Evolutionary conservation across 2,329 filamentous ascomycete species (phyloP), one percentile per base, ranked within the genome.

Genomic region (Aspergillus vadensis): DNA sequence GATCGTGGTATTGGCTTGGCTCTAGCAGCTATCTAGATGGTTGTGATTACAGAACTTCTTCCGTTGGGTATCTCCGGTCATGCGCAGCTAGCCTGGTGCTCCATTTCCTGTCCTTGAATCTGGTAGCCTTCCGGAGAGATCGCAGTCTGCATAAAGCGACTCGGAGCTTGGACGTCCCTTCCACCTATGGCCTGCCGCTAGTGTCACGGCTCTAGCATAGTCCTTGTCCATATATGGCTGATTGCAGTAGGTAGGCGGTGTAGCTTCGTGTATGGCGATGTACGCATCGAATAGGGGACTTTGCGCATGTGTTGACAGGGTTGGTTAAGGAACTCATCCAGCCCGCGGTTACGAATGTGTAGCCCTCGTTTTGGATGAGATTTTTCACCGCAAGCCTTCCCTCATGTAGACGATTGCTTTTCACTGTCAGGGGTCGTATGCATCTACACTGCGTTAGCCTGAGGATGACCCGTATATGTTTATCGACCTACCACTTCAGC

Each of bases 401-500:
- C 30, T 67, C 65, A 68, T n/a, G 60, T 55, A 21, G 66, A 63
- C 9, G 39, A 3, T 21, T 65, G 59, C 21, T 64, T 60, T 30
- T 55, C 59, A 48, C 53, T 59, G 6, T 43, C 58, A 30, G 63
- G 39, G 12, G 63, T 53, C 5, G 62, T 65, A 64, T 74, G 72
- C 64, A 74, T 73, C 72, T 74, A 60, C 36, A 7, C 41, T n/a
- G 12, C 9, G 48, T 68, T 10, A 70, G 61, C 41, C n/a, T 30
- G 39, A 47, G 19, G 2, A 17, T 8, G 43, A 39, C 15, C 39
- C n/a, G 21, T 23, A 43, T 47, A 8, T 12, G 15, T 12, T 8
- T 9, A 25, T 32, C 23, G 60, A 74, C 83, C 69, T 75, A 92
- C 89, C 73, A 84, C 82, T 65, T 88, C 85, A 10, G 92, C 86